phyloP scores from a whole-genome alignment of 768 basidiomycete genomes.

The Paxillus rubicundulus region DNA sequence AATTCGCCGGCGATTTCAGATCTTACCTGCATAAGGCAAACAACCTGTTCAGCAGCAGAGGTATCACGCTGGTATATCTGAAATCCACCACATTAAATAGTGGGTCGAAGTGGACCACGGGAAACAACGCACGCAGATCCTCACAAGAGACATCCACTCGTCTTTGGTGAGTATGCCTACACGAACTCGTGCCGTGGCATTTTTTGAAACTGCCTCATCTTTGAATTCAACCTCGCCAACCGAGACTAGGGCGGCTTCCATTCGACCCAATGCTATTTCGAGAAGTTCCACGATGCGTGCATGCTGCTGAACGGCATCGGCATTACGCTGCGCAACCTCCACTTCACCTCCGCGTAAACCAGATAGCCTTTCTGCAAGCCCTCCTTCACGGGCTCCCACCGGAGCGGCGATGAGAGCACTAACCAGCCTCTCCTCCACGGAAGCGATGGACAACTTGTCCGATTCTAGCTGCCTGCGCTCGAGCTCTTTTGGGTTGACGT shows the following conservation, averaged over 20 bases:
- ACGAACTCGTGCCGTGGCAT: conserved; percentile 31
- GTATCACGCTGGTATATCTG: conserved; percentile 51
- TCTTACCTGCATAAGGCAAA: conserved; percentile 54
- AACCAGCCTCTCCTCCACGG: conserved; percentile 5
- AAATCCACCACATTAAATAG: background rate
- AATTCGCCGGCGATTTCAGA: background rate
- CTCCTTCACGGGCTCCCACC: background rate
- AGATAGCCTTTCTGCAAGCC: background rate
- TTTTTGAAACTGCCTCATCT: background rate
- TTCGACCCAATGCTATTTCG: conserved; percentile 34
- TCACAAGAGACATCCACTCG: conserved; percentile 57
- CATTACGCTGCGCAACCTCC: conserved; percentile 9
- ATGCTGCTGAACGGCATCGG: conserved; percentile 8
- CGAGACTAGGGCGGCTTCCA: conserved; percentile 11
- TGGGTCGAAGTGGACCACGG: background rate
- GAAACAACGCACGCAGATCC: conserved; percentile 42
- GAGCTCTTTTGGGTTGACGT: conserved; percentile 2
- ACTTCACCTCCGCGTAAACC: conserved; percentile 15
- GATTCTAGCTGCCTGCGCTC: background rate
- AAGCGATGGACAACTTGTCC: conserved; percentile 15
- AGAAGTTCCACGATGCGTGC: conserved; percentile 36
- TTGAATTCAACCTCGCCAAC: conserved; percentile 1
- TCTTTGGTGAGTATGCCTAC: conserved; percentile 44
- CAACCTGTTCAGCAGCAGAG: conserved; percentile 44
- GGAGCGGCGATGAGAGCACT: background rate